phyloP scores from a whole-genome alignment of 805 yeast species.

The Candida silvicultrix region DNA sequence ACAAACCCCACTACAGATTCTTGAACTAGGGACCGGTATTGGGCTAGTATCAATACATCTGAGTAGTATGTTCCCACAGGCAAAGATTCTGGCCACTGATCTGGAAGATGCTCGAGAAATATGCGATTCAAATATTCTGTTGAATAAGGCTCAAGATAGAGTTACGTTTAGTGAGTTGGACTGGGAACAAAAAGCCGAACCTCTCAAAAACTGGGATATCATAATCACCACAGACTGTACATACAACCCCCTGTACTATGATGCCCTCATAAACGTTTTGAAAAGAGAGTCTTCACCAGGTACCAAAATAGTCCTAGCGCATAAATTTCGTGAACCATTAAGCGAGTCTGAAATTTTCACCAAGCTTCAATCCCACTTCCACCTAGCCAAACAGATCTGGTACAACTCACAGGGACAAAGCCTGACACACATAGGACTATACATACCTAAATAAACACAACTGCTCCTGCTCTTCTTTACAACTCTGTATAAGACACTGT shows the following conservation, averaged over 20 bases:
- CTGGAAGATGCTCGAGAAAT: constrained; percentile 31
- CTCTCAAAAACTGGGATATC: constrained; percentile 27
- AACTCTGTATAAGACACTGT: no score
- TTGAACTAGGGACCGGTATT: constrained; percentile 39
- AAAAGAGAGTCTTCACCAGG: constrained; percentile 8
- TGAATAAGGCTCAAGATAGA: constrained; percentile 8
- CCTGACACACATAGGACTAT: constrained; percentile 18
- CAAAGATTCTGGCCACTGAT: constrained; percentile 28
- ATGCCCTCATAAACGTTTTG: constrained; percentile 26
- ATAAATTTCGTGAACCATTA: constrained; percentile 22
- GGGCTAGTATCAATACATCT: constrained; percentile 31
- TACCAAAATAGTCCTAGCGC: constrained; percentile 15
- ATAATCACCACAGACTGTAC: constrained; percentile 36
- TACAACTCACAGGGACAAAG: constrained; percentile 7
- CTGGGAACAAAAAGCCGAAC: constrained; percentile 26
- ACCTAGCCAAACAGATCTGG: constrained; percentile 14
- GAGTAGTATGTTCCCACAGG: constrained; percentile 13
- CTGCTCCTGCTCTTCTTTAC: no score
- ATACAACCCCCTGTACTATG: constrained; percentile 34
- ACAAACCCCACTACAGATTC: constrained; percentile 11
- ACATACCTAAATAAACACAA: constrained; percentile 5
- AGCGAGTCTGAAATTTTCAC: constrained; percentile 19
- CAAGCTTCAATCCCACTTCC: constrained; percentile 7
- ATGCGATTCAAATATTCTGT: constrained; percentile 25
- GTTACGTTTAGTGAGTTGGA: constrained; percentile 27